These are phyloP conservation scores for Mycena pura DNA, from an alignment of 768 basidiomycete species.

Conservation along the genomic window DNA sequence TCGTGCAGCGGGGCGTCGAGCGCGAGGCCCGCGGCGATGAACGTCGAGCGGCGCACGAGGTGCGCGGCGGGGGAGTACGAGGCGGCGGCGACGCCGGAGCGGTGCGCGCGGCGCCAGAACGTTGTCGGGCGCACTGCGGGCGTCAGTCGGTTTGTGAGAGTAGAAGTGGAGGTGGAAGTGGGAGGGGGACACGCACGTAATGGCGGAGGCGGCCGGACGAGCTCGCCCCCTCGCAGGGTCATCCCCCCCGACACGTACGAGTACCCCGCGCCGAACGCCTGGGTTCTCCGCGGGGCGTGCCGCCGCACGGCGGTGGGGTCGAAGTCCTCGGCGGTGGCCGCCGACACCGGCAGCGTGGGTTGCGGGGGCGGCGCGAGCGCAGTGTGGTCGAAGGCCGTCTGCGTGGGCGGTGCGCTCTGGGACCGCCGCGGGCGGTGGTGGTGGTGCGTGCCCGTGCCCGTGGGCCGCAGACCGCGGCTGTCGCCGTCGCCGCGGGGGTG, in stretches of 20 bases:
- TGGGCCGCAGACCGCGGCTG: no score
- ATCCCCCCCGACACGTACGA: conserved; percentile 20
- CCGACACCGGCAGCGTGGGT: not conserved
- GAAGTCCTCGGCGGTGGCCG: conserved; percentile 37
- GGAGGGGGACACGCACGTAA: conserved; percentile 70
- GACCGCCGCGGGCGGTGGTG: conserved; percentile 55
- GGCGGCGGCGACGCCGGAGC: conserved; percentile 73
- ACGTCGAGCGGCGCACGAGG: conserved; percentile 78
- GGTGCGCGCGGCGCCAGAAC: conserved; percentile 78
- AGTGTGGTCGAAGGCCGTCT: conserved; percentile 24
- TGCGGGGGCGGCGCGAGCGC: not conserved
- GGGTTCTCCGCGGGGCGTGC: conserved; percentile 35
- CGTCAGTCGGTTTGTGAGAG: conserved; percentile 47
- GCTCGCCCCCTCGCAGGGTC: conserved; percentile 50
- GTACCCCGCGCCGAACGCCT: conserved; percentile 35
- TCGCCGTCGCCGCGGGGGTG: no score
- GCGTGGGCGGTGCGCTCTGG: conserved; percentile 49
- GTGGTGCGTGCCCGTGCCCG: no score
- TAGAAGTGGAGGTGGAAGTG: conserved; percentile 72
- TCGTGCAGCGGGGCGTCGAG: conserved; percentile 69
- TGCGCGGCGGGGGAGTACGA: conserved; percentile 78
- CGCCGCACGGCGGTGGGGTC: conserved; percentile 1
- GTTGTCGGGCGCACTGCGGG: conserved; percentile 77
- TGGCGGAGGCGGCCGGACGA: conserved; percentile 67
- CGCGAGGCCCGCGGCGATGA: conserved; percentile 76